Evolutionary conservation across 768 basidiomycete genomes (phyloP).

Genomic region (Serpula lacrymans): DNA sequence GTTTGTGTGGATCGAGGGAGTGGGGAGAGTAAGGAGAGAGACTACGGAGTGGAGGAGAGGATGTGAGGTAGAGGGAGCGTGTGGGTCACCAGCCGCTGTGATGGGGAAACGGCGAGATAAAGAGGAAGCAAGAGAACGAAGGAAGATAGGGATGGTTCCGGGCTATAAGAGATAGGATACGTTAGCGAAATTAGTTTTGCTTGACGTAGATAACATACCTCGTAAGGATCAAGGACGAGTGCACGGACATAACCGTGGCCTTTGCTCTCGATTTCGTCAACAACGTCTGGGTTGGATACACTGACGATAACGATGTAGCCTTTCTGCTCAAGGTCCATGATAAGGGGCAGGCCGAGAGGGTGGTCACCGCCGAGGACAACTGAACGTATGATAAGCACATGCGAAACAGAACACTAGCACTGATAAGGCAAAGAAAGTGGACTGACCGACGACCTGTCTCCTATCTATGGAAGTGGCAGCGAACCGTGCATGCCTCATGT

Average conservation of each 20-base stretch:
- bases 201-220: slow-evolving; percentile 40
- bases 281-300: slow-evolving; percentile 67
- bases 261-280: slow-evolving; percentile 56
- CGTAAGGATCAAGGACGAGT: slow-evolving; percentile 74
- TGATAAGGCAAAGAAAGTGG: neutral
- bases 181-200: slow-evolving; percentile 3
- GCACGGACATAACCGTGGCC: slow-evolving; percentile 78
- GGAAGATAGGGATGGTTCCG: slow-evolving; percentile 66
- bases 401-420: slow-evolving; percentile 2
- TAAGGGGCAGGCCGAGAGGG: slow-evolving; percentile 66
- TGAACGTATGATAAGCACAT: slow-evolving; percentile 24
- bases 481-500: slow-evolving; percentile 18
- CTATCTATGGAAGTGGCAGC: slow-evolving; percentile 33
- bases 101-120: slow-evolving; percentile 82
- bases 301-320: slow-evolving; percentile 85
- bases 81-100: slow-evolving; percentile 76
- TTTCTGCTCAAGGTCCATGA: slow-evolving; percentile 68
- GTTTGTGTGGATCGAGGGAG: slow-evolving; percentile 29
- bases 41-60: slow-evolving; percentile 77
- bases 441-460: slow-evolving; percentile 45
- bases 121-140: slow-evolving; percentile 77
- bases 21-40: slow-evolving; percentile 63
- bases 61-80: slow-evolving; percentile 57
- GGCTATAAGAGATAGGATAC: slow-evolving; percentile 44
- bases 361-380: slow-evolving; percentile 83